phyloP scores from a whole-genome alignment of 2,329 filamentous ascomycete genomes.

The Myriangium duriaei region DNA sequence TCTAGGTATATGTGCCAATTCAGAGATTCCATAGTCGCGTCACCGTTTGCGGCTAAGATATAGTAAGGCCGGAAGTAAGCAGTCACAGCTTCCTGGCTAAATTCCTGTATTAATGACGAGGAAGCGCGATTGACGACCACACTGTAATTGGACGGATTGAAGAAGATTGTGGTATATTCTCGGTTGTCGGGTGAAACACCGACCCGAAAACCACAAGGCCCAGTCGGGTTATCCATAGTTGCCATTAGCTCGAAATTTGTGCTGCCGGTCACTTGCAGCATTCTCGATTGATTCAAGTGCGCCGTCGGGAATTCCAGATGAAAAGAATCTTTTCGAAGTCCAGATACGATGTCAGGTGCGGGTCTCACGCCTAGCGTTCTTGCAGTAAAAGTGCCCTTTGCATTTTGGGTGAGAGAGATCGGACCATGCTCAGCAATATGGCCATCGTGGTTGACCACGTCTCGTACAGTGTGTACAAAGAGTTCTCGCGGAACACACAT shows the following conservation, averaged over 20 bases:
- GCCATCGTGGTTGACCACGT: conserved; percentile 26
- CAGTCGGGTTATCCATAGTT: conserved; percentile 26
- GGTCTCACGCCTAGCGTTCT: conserved; percentile 33
- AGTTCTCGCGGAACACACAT: conserved; percentile 34
- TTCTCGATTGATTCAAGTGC: too few species aligned
- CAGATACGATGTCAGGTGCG: conserved; percentile 31
- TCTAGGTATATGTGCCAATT: conserved; percentile 35
- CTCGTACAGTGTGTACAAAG: conserved; percentile 32
- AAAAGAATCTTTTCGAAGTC: conserved; percentile 22
- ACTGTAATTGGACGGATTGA: conserved; percentile 32
- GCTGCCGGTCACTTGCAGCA: too few species aligned
- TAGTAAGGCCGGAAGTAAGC: conserved; percentile 37
- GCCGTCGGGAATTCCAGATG: conserved; percentile 16
- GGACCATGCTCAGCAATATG: conserved; percentile 24
- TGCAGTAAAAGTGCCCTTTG: conserved; percentile 26
- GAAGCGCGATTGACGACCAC: conserved; percentile 33
- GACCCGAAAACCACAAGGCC: conserved; percentile 30
- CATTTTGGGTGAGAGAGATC: conserved; percentile 22
- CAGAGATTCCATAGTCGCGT: conserved; percentile 24
- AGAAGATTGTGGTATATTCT: conserved; percentile 35
- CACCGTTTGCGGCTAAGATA: conserved; percentile 15
- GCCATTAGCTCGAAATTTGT: conserved; percentile 31
- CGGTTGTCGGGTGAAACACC: conserved; percentile 30
- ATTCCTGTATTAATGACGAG: conserved; percentile 30
- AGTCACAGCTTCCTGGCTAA: conserved; percentile 31